Evolutionary conservation across 129 eudicot genomes (phyloP).

Genomic region (Silybum marianum): DNA sequence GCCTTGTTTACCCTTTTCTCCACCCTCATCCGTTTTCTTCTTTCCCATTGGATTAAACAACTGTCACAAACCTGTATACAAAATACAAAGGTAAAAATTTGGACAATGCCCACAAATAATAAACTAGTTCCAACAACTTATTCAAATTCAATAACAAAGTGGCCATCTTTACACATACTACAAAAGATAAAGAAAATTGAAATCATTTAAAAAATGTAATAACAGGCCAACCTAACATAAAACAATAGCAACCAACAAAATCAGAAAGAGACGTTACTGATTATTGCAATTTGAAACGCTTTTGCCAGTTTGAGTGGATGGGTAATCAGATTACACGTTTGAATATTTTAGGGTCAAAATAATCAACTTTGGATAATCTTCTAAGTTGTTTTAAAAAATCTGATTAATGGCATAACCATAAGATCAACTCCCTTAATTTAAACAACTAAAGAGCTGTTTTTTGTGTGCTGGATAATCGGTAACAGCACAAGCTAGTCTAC

Average conservation of each 20-base stretch:
- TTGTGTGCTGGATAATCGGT: not conserved
- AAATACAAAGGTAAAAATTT: not conserved
- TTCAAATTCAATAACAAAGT: not conserved
- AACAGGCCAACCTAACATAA: not conserved
- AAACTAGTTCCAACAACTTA: not conserved
- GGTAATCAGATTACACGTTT: not conserved
- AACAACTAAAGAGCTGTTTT: not conserved
- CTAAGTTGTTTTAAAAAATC: not conserved
- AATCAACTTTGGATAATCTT: not conserved
- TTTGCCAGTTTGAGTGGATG: not conserved
- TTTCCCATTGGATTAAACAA: slow-evolving; percentile 55
- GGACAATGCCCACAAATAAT: not conserved
- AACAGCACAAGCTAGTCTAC: not conserved
- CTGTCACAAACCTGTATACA: not conserved
- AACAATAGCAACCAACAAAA: not conserved
- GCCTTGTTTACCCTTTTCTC: slow-evolving; percentile 42
- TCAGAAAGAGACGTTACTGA: not conserved
- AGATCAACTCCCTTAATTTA: not conserved
- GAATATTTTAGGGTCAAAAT: not conserved
- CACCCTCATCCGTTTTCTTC: slow-evolving; percentile 68
- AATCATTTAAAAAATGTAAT: not conserved
- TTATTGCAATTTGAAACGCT: not conserved
- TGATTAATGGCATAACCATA: not conserved
- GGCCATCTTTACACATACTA: not conserved
- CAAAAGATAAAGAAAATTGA: not conserved